Evolutionary conservation across 2,329 filamentous ascomycete genomes (phyloP).

Genomic region (Colletotrichum higginsianum): DNA sequence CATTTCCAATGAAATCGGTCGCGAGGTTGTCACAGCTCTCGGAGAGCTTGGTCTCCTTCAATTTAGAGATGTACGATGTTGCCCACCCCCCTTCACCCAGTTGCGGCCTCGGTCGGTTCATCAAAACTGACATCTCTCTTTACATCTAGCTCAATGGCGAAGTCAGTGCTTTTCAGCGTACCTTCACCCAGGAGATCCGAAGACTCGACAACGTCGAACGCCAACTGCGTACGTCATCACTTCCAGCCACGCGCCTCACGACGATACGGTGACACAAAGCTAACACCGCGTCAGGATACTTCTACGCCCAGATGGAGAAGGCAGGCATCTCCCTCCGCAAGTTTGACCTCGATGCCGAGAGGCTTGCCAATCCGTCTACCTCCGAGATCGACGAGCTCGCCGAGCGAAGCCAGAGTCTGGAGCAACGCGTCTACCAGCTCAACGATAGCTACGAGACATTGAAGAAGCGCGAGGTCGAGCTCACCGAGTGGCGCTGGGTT

Average conservation of each 20-base stretch:
- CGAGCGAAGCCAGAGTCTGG: conserved; percentile 91
- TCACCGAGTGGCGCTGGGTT: conserved; percentile 99
- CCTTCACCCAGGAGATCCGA: conserved; percentile 97
- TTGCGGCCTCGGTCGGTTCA: neutral
- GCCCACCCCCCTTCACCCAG: conserved; percentile 39
- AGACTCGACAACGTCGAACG: conserved; percentile 98
- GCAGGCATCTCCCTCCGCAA: conserved; percentile 87
- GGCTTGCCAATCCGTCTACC: conserved; percentile 88
- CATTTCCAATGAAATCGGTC: conserved; percentile 98
- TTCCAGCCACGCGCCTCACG: conserved; percentile 1
- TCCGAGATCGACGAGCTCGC: conserved; percentile 97
- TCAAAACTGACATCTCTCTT: conserved; percentile 45
- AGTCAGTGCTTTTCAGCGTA: conserved; percentile 94
- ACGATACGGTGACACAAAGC: conserved; percentile 36
- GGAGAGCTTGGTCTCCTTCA: conserved; percentile 97
- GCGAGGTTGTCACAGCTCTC: conserved; percentile 96
- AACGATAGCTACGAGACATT: conserved; percentile 99
- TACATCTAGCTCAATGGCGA: conserved; percentile 85
- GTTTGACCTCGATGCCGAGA: conserved; percentile 90
- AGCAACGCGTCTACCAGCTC: conserved; percentile 90
- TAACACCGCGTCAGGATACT: conserved; percentile 78
- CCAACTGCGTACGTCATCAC: conserved; percentile 83
- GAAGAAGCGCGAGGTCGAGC: conserved; percentile 96
- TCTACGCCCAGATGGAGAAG: conserved; percentile 96
- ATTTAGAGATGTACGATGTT: conserved; percentile 88